phyloP scores from a whole-genome alignment of 1,284 basidiomycete genomes.

The Gymnopus androsaceus region DNA sequence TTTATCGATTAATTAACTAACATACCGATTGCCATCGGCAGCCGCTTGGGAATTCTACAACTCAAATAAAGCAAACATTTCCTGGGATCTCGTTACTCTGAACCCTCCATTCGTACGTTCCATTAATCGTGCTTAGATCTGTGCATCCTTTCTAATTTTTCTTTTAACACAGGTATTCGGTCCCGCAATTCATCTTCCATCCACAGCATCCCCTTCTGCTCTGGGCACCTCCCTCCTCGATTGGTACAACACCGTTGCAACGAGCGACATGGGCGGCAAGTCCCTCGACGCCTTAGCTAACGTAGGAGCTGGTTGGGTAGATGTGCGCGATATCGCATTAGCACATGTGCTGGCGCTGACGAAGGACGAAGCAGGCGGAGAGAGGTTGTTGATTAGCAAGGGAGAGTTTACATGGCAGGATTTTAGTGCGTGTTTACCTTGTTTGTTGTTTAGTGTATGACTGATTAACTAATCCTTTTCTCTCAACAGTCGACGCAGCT shows the following conservation, averaged over 20 bases:
- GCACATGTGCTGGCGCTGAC: slow-evolving; percentile 54
- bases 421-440: slow-evolving; percentile 26
- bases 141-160: neutral
- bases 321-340: slow-evolving; percentile 60
- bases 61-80: slow-evolving; percentile 35
- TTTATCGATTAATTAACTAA: slow-evolving; percentile 16
- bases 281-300: slow-evolving; percentile 16
- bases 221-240: slow-evolving; percentile 31
- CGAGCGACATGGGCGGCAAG: slow-evolving; percentile 16
- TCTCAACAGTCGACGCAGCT: slow-evolving; percentile 31
- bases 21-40: no score
- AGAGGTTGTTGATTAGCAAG: slow-evolving; percentile 48
- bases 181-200: slow-evolving; percentile 35
- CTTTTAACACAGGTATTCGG: slow-evolving; percentile 30
- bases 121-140: neutral
- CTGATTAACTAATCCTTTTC: neutral
- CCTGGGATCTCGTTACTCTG: slow-evolving; percentile 45
- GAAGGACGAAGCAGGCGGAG: slow-evolving; percentile 46
- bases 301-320: slow-evolving; percentile 40
- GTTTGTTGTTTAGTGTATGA: slow-evolving; percentile 1
- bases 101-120: slow-evolving; percentile 41
- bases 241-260: slow-evolving; percentile 27
- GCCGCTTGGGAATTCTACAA: slow-evolving; percentile 49
- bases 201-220: slow-evolving; percentile 19
- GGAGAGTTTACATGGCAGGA: slow-evolving; percentile 34